Percentiles rank a stretch among this genome's conserved stretches.
Conservation (phyloP, 768 basidiomycete genomes). For the Kwoniella bestiolae region DNA sequence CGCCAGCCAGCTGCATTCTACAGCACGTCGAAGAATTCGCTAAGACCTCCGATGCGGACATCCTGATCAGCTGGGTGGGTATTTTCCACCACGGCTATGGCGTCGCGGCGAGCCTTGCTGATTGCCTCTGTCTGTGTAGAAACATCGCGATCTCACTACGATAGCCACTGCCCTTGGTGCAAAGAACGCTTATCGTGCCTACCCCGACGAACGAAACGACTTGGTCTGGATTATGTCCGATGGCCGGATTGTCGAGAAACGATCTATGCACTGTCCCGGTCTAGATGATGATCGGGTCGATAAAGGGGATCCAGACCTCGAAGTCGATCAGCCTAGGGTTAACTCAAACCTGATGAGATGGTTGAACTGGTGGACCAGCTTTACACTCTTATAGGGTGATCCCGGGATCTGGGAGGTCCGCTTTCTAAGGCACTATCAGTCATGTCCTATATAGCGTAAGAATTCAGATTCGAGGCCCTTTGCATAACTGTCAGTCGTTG, state of each 20-base stretch:
- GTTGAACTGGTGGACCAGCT: no score
- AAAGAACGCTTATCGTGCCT: slow-evolving; percentile 23
- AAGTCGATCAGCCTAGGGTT: slow-evolving; percentile 18
- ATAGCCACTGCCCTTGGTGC: slow-evolving; percentile 38
- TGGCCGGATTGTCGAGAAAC: slow-evolving; percentile 30
- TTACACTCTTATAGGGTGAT: no score
- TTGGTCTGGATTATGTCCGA: slow-evolving; percentile 40
- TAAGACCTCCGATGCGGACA: slow-evolving; percentile 20
- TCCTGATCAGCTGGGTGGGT: slow-evolving; percentile 37
- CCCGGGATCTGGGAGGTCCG: no score
- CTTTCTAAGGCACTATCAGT: no score
- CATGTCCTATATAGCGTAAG: no score
- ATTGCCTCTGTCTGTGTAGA: slow-evolving; percentile 13
- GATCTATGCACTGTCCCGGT: slow-evolving; percentile 38
- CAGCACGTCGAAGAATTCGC: slow-evolving; percentile 19
- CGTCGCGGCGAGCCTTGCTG: neutral
- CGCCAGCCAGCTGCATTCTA: slow-evolving; percentile 24
- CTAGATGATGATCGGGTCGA: slow-evolving; percentile 36
- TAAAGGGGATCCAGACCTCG: slow-evolving; percentile 32
- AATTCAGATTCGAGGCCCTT: no score
- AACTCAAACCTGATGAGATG: no score
- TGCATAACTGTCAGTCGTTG: no score
- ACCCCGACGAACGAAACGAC: slow-evolving; percentile 42
- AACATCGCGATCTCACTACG: slow-evolving; percentile 34
- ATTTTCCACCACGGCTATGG: neutral